Percentiles rank a stretch among this genome's conserved stretches.
Conservation (phyloP, 2,329 filamentous ascomycete species). For the Sporothrix pallida region DNA sequence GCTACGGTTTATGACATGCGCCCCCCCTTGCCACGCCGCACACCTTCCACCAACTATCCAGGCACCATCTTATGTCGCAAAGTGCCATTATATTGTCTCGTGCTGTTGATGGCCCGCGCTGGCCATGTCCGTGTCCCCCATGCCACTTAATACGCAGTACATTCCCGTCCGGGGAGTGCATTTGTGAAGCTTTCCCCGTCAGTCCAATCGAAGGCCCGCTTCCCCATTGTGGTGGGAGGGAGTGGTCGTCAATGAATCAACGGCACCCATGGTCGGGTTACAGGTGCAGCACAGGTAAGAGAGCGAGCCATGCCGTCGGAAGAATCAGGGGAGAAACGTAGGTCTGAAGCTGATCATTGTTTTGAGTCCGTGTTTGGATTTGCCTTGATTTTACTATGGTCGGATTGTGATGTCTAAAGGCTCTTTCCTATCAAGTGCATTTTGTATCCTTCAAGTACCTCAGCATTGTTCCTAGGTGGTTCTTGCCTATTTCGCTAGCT, state of each 20-base stretch:
- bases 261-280: not conserved
- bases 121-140: constrained; percentile 5
- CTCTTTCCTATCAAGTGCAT: not conserved
- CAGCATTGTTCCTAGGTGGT: not conserved
- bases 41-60: not conserved
- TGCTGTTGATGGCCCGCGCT: not conserved
- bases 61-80: not conserved
- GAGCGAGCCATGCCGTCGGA: constrained; percentile 28
- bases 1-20: constrained; percentile 11
- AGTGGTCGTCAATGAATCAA: constrained; percentile 35
- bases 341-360: constrained; percentile 18
- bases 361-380: not conserved
- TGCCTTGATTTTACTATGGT: not conserved
- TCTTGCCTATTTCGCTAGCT: not conserved
- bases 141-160: not conserved
- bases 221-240: constrained; percentile 36
- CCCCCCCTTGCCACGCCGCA: constrained; percentile 14
- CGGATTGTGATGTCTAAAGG: not conserved
- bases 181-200: constrained; percentile 15
- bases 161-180: constrained; percentile 18
- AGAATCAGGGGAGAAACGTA: constrained; percentile 19
- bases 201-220: constrained; percentile 30
- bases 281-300: not conserved
- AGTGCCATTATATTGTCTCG: constrained; percentile 24
- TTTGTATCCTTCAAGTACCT: not conserved